Conservation (phyloP, 2,329 filamentous ascomycete species). For the Alternaria sp. region DNA sequence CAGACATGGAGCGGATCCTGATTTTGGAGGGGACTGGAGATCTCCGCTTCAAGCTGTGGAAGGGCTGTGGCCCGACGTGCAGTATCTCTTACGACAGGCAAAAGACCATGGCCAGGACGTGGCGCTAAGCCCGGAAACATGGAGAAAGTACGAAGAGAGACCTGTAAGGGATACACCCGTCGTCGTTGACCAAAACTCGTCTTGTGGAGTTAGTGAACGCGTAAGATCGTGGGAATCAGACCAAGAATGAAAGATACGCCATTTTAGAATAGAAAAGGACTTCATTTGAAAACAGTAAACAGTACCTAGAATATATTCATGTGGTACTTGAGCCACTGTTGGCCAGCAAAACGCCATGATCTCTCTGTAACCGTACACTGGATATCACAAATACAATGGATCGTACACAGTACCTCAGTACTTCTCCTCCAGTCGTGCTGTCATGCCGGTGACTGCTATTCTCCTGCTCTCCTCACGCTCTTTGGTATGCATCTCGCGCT, state of each 20-base stretch:
- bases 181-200: neutral
- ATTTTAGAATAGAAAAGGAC: neutral
- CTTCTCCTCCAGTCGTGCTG: slow-evolving; percentile 45
- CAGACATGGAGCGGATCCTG: slow-evolving; percentile 1
- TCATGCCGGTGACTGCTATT: slow-evolving; percentile 44
- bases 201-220: neutral
- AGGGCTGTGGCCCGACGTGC: neutral
- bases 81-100: neutral
- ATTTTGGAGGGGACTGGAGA: neutral
- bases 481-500: slow-evolving; percentile 32
- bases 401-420: slow-evolving; percentile 24
- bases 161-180: no score
- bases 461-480: slow-evolving; percentile 26
- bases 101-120: neutral
- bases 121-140: neutral
- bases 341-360: slow-evolving; percentile 9
- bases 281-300: neutral
- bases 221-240: neutral
- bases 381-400: slow-evolving; percentile 13
- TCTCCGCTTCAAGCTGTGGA: slow-evolving; percentile 3
- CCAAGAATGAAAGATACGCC: neutral
- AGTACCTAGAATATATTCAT: neutral
- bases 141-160: neutral
- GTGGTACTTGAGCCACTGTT: neutral
- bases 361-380: neutral